phyloP scores from a whole-genome alignment of 768 basidiomycete species.

The Gymnopilus junonius region DNA sequence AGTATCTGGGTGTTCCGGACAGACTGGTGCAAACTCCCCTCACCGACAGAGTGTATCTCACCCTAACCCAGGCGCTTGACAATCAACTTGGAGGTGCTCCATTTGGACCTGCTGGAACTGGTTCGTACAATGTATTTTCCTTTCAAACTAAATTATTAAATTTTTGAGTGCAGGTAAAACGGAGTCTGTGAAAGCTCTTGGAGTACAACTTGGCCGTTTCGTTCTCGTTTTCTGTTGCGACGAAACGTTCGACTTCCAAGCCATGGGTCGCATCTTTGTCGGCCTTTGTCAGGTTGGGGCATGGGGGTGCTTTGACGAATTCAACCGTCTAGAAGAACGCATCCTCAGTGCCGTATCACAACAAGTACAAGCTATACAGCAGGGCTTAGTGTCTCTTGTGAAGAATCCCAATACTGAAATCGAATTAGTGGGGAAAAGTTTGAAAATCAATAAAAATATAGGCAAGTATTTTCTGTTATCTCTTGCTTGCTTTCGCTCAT shows the following conservation, averaged over 20 bases:
- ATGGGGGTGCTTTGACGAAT: slow-evolving; percentile 98
- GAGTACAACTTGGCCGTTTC: slow-evolving; percentile 96
- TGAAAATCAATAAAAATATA: slow-evolving; percentile 94
- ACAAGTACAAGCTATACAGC: slow-evolving; percentile 98
- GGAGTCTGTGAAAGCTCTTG: slow-evolving; percentile 98
- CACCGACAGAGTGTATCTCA: slow-evolving; percentile 96
- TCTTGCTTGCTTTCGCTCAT: background rate
- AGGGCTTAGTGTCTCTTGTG: slow-evolving; percentile 82
- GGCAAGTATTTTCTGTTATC: slow-evolving; percentile 49
- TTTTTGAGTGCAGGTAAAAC: slow-evolving; percentile 77
- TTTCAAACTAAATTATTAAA: background rate
- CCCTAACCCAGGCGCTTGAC: slow-evolving; percentile 93
- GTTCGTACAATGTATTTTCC: slow-evolving; percentile 39
- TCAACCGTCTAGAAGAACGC: slow-evolving; percentile 97
- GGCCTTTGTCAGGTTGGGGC: slow-evolving; percentile 99
- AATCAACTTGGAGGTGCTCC: slow-evolving; percentile 96
- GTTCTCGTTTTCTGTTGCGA: slow-evolving; percentile 99
- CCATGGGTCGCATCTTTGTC: slow-evolving; percentile 99
- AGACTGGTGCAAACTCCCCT: slow-evolving; percentile 97
- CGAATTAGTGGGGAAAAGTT: slow-evolving; percentile 91
- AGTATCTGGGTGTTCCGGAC: slow-evolving; percentile 96
- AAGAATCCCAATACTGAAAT: slow-evolving; percentile 91
- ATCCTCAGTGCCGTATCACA: slow-evolving; percentile 98
- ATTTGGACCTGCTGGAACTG: slow-evolving; percentile 98
- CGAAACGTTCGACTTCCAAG: slow-evolving; percentile 99